phyloP scores from a whole-genome alignment of 495 filamentous ascomycete genomes.

The Neurospora intermedia region DNA sequence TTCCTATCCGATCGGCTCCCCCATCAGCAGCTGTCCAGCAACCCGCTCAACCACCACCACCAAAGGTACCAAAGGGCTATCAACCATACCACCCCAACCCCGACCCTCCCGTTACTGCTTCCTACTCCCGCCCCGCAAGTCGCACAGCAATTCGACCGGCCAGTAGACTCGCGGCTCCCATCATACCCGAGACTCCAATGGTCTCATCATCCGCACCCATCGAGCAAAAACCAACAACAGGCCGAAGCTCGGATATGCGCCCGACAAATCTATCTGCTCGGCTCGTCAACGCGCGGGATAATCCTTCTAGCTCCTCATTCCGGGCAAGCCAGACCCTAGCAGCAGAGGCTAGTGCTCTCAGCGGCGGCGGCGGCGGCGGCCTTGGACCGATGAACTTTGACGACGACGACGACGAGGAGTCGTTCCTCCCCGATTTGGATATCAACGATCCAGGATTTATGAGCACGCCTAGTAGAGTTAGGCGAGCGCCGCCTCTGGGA shows the following conservation, averaged over 20 bases:
- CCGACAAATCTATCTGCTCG: constrained; percentile 1
- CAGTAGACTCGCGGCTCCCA: not conserved
- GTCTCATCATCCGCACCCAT: not conserved
- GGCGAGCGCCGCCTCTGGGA: constrained; percentile 6
- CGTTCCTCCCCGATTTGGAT: constrained; percentile 4
- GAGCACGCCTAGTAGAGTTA: constrained; percentile 22
- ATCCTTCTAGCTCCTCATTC: not conserved
- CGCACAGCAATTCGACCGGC: not conserved
- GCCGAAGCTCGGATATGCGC: constrained; percentile 5
- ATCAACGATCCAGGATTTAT: constrained; percentile 17
- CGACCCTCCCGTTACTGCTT: not conserved
- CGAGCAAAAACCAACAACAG: not conserved
- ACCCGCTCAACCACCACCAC: not conserved
- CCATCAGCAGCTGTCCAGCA: not conserved
- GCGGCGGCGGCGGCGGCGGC: too few species aligned
- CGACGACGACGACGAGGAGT: constrained; percentile 11
- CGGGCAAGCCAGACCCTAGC: not conserved
- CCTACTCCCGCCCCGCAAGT: not conserved
- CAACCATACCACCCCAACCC: not conserved
- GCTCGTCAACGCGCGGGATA: not conserved
- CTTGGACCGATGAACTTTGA: constrained; percentile 25
- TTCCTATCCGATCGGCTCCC: not conserved
- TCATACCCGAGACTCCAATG: not conserved
- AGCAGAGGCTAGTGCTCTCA: not conserved
- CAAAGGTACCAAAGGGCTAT: not conserved